phyloP scores from a whole-genome alignment of 352 stramenopile species.

The Plasmopara viticola region DNA sequence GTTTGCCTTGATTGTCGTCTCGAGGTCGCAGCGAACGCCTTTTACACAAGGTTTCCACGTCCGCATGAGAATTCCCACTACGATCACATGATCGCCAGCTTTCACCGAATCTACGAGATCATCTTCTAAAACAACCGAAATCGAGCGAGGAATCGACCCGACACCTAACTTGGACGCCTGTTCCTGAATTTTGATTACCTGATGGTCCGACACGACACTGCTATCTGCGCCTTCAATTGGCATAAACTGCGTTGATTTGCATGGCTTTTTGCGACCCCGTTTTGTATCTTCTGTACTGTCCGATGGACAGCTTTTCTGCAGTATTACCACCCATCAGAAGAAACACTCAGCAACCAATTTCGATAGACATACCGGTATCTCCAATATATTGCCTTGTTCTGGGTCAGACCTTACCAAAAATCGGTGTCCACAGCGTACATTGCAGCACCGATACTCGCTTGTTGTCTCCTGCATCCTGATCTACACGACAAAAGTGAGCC shows the following conservation, averaged over 20 bases:
- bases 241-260: slow-evolving; percentile 73
- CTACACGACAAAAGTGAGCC: slow-evolving; percentile 10
- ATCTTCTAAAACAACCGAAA: slow-evolving; percentile 93
- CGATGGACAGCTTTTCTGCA: slow-evolving; percentile 49
- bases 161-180: slow-evolving; percentile 86
- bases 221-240: slow-evolving; percentile 37
- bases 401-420: slow-evolving; percentile 88
- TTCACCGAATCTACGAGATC: slow-evolving; percentile 78
- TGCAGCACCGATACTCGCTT: slow-evolving; percentile 84
- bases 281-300: slow-evolving; percentile 24
- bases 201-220: slow-evolving; percentile 57
- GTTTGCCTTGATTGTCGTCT: slow-evolving; percentile 77
- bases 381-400: slow-evolving; percentile 87
- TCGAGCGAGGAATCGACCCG: slow-evolving; percentile 89
- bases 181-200: slow-evolving; percentile 97
- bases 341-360: background rate
- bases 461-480: slow-evolving; percentile 92
- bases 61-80: slow-evolving; percentile 88
- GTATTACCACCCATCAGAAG: background rate
- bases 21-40: slow-evolving; percentile 87
- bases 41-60: slow-evolving; percentile 84
- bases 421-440: slow-evolving; percentile 51
- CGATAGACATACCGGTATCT: slow-evolving; percentile 42
- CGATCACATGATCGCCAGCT: slow-evolving; percentile 95
- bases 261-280: slow-evolving; percentile 49